Percentiles rank a stretch among this genome's conserved stretches.
Conservation (phyloP, 805 yeast species). For the Cyberlindnera veronae region DNA sequence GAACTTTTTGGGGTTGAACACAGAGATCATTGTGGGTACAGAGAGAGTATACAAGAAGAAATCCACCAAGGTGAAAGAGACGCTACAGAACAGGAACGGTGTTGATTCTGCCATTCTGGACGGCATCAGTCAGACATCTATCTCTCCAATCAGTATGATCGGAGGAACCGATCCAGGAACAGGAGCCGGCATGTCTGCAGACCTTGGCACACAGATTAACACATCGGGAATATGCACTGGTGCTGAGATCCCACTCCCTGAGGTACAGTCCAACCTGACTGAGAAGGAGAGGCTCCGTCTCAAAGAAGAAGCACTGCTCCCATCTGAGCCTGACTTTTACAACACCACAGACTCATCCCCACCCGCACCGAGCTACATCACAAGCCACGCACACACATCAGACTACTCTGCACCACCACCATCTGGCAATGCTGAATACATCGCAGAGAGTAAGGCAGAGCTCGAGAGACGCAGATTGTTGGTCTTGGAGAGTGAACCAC, state of each 20-base stretch:
- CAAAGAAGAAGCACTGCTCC: slow-evolving; percentile 57
- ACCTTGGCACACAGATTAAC: neutral
- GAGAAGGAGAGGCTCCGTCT: slow-evolving; percentile 57
- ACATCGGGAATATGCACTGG: slow-evolving; percentile 10
- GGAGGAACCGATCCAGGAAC: neutral
- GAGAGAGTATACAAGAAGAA: slow-evolving; percentile 38
- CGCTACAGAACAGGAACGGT: slow-evolving; percentile 7
- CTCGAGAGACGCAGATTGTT: slow-evolving; percentile 35
- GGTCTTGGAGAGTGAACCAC: slow-evolving; percentile 41
- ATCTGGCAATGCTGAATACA: slow-evolving; percentile 3
- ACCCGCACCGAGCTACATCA: slow-evolving; percentile 25
- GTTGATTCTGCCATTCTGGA: slow-evolving; percentile 10
- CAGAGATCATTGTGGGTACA: slow-evolving; percentile 80
- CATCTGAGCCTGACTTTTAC: slow-evolving; percentile 48
- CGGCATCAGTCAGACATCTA: slow-evolving; percentile 21
- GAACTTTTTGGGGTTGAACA: slow-evolving; percentile 76
- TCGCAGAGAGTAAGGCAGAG: slow-evolving; percentile 36
- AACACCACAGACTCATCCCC: neutral
- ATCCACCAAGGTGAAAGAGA: slow-evolving; percentile 1
- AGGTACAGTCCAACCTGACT: slow-evolving; percentile 26
- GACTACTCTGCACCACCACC: slow-evolving; percentile 10
- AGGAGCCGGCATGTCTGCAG: neutral
- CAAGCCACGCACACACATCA: neutral
- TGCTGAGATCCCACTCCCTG: slow-evolving; percentile 10
- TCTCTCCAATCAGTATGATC: slow-evolving; percentile 26